Conservation (phyloP, 805 yeast genomes). For the Kluyveromyces nonfermentans region DNA sequence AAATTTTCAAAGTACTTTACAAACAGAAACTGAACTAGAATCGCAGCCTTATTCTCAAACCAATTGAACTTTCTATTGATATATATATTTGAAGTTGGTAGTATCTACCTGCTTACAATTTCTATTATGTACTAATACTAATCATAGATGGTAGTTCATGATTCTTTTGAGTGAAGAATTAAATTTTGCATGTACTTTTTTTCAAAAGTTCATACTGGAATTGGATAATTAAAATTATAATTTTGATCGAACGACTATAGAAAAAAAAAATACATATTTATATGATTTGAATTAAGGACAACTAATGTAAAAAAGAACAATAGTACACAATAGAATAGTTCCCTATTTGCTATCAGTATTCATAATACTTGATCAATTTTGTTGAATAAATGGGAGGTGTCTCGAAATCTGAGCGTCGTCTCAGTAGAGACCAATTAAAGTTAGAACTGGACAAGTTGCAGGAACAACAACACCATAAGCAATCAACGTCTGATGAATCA, state of each 20-base stretch:
- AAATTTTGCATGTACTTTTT: too few species aligned
- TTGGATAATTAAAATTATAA: not conserved
- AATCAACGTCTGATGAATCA: conserved; percentile 1
- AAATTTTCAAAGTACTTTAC: not conserved
- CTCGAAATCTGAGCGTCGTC: not conserved
- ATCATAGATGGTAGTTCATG: too few species aligned
- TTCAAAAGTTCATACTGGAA: not conserved
- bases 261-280: too few species aligned
- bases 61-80: not conserved
- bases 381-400: not conserved
- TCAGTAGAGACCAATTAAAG: conserved; percentile 4
- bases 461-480: conserved; percentile 10
- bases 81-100: too few species aligned
- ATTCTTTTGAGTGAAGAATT: not conserved
- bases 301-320: too few species aligned
- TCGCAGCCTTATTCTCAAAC: not conserved
- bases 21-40: not conserved
- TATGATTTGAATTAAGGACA: not conserved
- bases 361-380: not conserved
- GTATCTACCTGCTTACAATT: too few species aligned
- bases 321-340: too few species aligned
- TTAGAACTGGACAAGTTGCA: conserved; percentile 20
- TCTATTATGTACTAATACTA: too few species aligned
- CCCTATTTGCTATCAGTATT: not conserved
- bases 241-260: not conserved